These are phyloP conservation scores for Lachancea kluyveri DNA, from an alignment of 805 yeast species.

Conservation along the genomic window DNA sequence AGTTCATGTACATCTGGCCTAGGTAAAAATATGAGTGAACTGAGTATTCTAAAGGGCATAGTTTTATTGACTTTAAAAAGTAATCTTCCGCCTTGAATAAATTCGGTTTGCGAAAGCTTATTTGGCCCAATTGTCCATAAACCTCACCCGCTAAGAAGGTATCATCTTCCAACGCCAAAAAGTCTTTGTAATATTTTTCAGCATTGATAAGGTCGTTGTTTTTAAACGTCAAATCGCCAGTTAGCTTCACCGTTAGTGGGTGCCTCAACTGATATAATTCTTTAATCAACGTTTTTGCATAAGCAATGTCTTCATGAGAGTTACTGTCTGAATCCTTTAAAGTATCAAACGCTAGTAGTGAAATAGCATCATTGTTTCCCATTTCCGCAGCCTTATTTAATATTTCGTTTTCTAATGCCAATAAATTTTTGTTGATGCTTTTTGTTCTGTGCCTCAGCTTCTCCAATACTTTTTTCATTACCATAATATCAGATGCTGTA, in stretches of 20 bases:
- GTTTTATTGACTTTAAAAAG: conserved; percentile 54
- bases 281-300: conserved; percentile 58
- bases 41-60: conserved; percentile 60
- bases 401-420: conserved; percentile 61
- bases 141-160: conserved; percentile 66
- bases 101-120: conserved; percentile 50
- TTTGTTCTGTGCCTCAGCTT: conserved; percentile 57
- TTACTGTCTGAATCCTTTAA: conserved; percentile 35
- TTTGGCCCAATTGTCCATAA: conserved; percentile 57
- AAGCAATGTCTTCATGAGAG: conserved; percentile 47
- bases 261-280: conserved; percentile 55
- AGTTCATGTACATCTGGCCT: conserved; percentile 60
- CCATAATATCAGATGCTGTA: conserved; percentile 53
- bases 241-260: conserved; percentile 68
- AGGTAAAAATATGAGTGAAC: conserved; percentile 71
- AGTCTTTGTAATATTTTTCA: conserved; percentile 49
- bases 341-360: conserved; percentile 65
- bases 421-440: conserved; percentile 47
- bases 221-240: conserved; percentile 67
- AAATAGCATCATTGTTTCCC: conserved; percentile 77
- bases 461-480: conserved; percentile 60
- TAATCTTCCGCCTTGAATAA: conserved; percentile 46
- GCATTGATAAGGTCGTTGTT: conserved; percentile 48
- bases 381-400: conserved; percentile 80
- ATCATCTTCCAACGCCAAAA: conserved; percentile 49